Conservation (phyloP, 768 basidiomycete genomes). For the Chlorophyllum brunneum region DNA sequence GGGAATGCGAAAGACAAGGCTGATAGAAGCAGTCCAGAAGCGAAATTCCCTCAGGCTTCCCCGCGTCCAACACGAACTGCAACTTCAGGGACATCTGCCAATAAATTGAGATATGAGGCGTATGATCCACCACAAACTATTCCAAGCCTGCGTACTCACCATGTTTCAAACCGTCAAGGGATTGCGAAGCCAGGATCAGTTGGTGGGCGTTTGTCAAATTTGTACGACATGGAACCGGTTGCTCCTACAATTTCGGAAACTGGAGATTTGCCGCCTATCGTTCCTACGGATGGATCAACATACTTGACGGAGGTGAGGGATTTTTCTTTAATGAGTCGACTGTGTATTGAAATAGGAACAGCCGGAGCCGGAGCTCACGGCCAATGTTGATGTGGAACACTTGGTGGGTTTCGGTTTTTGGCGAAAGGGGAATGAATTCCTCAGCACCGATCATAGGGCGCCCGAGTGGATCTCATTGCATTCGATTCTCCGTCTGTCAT, state of each 20-base stretch:
- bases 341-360: neutral
- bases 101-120: slow-evolving; percentile 62
- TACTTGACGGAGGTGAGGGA: slow-evolving; percentile 19
- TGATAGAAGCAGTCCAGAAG: slow-evolving; percentile 9
- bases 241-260: slow-evolving; percentile 30
- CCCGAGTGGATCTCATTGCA: slow-evolving; percentile 59
- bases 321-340: neutral
- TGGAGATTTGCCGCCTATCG: slow-evolving; percentile 41
- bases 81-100: slow-evolving; percentile 20
- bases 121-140: slow-evolving; percentile 60
- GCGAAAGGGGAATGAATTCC: neutral
- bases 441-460: slow-evolving; percentile 18
- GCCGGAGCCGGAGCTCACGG: neutral
- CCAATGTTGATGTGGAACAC: slow-evolving; percentile 14
- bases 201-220: neutral
- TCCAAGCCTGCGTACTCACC: slow-evolving; percentile 36
- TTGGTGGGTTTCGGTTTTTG: slow-evolving; percentile 15
- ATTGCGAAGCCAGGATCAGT: slow-evolving; percentile 22
- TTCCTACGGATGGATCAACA: slow-evolving; percentile 23
- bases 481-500: slow-evolving; percentile 69
- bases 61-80: slow-evolving; percentile 6
- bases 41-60: slow-evolving; percentile 13
- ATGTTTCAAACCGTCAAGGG: slow-evolving; percentile 24
- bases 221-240: slow-evolving; percentile 13
- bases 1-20: slow-evolving; percentile 14